Conservation (phyloP, 371 early-diverging fungal genomes). For the Lichtheimia hyalospora region DNA sequence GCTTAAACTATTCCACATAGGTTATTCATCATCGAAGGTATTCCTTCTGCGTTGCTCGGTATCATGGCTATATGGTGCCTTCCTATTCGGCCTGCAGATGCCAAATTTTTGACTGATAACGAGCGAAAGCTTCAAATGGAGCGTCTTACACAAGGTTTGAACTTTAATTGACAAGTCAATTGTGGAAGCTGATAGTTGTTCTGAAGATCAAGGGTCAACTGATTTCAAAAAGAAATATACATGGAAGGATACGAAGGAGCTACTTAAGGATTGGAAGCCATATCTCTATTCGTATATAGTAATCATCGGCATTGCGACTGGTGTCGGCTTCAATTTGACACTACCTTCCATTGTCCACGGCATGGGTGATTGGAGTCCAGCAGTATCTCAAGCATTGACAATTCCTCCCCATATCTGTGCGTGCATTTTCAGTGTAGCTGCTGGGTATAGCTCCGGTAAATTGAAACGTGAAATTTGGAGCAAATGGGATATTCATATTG, state of each 20-base stretch:
- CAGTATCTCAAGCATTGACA: constrained; percentile 6
- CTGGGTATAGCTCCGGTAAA: constrained; percentile 2
- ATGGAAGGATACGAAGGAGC: background rate
- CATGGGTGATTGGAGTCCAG: background rate
- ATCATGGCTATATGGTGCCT: background rate
- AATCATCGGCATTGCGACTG: background rate
- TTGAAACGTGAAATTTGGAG: background rate
- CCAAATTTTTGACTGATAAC: background rate
- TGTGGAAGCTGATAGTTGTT: background rate
- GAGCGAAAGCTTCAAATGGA: background rate
- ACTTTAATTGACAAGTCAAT: too few species aligned
- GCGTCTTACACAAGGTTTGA: background rate
- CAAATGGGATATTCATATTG: background rate
- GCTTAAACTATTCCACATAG: background rate
- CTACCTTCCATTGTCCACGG: constrained; percentile 4
- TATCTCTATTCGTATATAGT: constrained; percentile 1
- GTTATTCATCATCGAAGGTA: background rate
- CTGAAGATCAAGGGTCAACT: too few species aligned
- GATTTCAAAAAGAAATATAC: background rate
- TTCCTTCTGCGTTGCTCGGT: background rate
- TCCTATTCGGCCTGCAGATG: background rate
- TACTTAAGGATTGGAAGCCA: constrained; percentile 5
- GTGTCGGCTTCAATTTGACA: background rate
- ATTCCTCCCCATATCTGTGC: constrained; percentile 1
- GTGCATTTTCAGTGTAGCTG: background rate